Percentiles rank a stretch among this genome's conserved stretches.
Conservation (phyloP, 2,329 filamentous ascomycete species). For the Fusarium sp. region DNA sequence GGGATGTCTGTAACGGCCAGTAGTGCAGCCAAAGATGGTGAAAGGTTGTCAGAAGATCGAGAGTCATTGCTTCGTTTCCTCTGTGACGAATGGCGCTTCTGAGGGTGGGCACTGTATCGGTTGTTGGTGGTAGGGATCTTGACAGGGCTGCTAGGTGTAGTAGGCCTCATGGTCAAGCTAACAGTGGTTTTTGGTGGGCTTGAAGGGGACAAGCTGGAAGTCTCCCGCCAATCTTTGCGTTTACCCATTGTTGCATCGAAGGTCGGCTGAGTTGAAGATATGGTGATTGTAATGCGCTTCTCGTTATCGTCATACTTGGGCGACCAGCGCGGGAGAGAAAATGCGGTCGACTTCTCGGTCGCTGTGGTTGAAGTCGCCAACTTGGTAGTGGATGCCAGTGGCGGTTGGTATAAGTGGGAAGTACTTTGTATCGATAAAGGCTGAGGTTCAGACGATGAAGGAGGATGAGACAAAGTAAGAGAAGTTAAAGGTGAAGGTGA, state of each 20-base stretch:
- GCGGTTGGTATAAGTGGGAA: conserved; percentile 18
- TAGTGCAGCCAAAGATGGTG: conserved; percentile 70
- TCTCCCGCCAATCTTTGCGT: conserved; percentile 51
- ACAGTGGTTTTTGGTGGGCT: conserved; percentile 48
- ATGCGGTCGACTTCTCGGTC: conserved; percentile 36
- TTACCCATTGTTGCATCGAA: conserved; percentile 53
- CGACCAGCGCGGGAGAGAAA: conserved; percentile 43
- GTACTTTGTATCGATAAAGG: conserved; percentile 11
- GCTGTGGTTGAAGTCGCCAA: conserved; percentile 29
- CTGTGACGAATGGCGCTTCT: conserved; percentile 56
- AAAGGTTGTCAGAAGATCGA: conserved; percentile 66
- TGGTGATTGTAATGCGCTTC: conserved; percentile 43
- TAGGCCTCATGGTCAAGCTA: conserved; percentile 46
- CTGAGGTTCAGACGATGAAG: conserved; percentile 8
- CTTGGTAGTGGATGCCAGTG: conserved; percentile 19
- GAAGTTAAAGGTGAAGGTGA: conserved; percentile 25
- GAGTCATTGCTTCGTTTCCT: conserved; percentile 56
- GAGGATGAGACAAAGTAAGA: conserved; percentile 31
- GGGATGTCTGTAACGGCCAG: conserved; percentile 73
- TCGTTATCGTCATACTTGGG: conserved; percentile 51
- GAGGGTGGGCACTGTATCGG: conserved; percentile 52
- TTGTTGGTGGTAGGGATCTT: conserved; percentile 64
- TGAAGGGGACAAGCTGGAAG: conserved; percentile 46
- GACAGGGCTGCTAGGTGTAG: conserved; percentile 63
- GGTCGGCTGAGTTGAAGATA: conserved; percentile 40